Evolutionary conservation across 2,329 filamentous ascomycete species (phyloP).

Genomic region (Aureobasidium subglaciale): DNA sequence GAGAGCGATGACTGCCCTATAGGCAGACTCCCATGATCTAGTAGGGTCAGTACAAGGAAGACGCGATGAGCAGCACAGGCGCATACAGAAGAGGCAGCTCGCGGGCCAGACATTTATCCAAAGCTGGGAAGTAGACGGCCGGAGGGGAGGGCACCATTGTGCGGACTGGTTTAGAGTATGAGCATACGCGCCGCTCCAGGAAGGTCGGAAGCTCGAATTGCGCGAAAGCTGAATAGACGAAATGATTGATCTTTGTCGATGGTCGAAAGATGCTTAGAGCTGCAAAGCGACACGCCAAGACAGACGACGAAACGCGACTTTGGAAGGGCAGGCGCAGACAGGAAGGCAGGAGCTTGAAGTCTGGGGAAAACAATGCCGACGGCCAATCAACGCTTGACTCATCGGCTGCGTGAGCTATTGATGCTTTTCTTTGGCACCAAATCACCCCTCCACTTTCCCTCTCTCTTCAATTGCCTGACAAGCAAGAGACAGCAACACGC

Average conservation of each 20-base stretch:
- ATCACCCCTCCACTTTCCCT: background rate
- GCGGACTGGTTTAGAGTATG: background rate
- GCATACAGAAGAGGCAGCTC: constrained; percentile 73
- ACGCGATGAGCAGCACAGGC: constrained; percentile 1
- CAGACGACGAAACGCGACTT: constrained; percentile 4
- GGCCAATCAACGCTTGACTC: constrained; percentile 1
- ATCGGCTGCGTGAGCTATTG: background rate
- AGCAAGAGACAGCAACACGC: background rate
- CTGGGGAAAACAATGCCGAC: background rate
- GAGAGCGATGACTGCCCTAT: constrained; percentile 46
- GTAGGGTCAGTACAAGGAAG: constrained; percentile 28
- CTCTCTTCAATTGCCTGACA: background rate
- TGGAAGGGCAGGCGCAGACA: background rate
- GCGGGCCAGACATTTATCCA: constrained; percentile 78
- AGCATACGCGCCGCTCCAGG: constrained; percentile 8
- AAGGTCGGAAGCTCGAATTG: background rate
- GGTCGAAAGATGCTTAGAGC: background rate
- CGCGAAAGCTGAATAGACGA: background rate
- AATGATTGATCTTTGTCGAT: background rate
- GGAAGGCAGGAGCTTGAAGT: background rate
- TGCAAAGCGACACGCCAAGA: constrained; percentile 8
- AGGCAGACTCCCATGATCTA: constrained; percentile 56
- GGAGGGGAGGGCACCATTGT: constrained; percentile 15
- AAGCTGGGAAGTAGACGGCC: constrained; percentile 64
- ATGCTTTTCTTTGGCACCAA: background rate